phyloP scores from a whole-genome alignment of 306 rosid species.

The Cucumis hystrix region DNA sequence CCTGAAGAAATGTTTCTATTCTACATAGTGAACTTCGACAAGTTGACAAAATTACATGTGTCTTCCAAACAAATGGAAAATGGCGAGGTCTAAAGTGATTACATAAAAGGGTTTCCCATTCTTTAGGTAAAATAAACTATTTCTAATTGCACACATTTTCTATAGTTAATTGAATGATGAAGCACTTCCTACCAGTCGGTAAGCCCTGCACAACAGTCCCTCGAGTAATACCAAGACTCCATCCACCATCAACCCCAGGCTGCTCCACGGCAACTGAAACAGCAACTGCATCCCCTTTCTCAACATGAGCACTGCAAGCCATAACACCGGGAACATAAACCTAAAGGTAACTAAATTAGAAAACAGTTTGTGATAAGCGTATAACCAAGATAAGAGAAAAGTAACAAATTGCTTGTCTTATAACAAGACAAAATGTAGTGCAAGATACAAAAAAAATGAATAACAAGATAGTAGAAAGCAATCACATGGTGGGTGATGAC shows the following conservation, averaged over 20 bases:
- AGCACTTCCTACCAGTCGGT: constrained; percentile 35
- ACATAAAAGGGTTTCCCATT: not conserved
- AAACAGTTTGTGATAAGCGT: not conserved
- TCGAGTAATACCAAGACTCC: constrained; percentile 70
- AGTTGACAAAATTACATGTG: not conserved
- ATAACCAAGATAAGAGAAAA: not conserved
- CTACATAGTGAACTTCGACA: not conserved
- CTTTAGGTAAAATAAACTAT: not conserved
- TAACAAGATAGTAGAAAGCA: not conserved
- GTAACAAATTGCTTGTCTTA: not conserved
- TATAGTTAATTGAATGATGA: not conserved
- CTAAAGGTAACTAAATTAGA: constrained; percentile 28
- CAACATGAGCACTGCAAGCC: constrained; percentile 96
- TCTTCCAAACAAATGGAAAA: not conserved
- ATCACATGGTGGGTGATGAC: not conserved
- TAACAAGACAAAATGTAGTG: not conserved
- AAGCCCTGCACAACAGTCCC: constrained; percentile 74
- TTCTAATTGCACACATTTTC: not conserved
- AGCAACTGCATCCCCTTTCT: constrained; percentile 62
- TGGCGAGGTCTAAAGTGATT: not conserved
- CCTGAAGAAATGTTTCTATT: not conserved
- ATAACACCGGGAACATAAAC: constrained; percentile 83
- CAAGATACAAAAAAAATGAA: not conserved
- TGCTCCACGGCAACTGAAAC: constrained; percentile 86
- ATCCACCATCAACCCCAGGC: constrained; percentile 57